Conservation (phyloP, 2,329 filamentous ascomycete genomes). For the Zelopaecilomyces penicillatus region DNA sequence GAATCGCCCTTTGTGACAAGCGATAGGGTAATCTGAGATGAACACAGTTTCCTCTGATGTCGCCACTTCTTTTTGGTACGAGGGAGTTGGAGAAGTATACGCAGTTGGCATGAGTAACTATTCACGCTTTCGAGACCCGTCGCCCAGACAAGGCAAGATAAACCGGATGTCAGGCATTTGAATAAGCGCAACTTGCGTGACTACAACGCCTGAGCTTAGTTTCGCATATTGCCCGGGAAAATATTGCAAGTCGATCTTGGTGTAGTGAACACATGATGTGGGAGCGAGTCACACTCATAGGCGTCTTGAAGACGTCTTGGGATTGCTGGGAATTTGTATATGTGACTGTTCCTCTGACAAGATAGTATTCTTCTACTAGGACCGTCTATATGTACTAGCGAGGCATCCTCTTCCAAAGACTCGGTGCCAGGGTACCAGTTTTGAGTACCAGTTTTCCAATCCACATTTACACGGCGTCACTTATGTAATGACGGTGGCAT, state of each 20-base stretch:
- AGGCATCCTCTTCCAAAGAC: no score
- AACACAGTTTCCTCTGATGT: background rate
- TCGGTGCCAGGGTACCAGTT: no score
- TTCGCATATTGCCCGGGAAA: background rate
- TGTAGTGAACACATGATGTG: background rate
- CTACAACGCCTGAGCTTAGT: background rate
- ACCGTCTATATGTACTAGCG: no score
- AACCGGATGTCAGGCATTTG: background rate
- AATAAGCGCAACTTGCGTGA: background rate
- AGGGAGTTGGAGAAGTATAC: background rate
- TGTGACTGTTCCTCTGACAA: background rate
- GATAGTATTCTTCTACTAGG: background rate
- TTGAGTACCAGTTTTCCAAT: no score
- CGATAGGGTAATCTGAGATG: background rate
- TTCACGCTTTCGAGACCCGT: background rate
- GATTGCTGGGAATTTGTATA: background rate
- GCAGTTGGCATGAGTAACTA: background rate
- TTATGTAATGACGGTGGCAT: no score
- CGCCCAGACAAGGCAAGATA: background rate
- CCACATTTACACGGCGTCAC: no score
- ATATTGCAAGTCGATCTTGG: background rate
- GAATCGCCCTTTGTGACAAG: background rate
- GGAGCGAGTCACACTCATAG: background rate
- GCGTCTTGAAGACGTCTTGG: background rate
- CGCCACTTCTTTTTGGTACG: background rate